Evolutionary conservation across 176 grass and related monocot genomes (phyloP).

Genomic region (Zoysia pacifica): DNA sequence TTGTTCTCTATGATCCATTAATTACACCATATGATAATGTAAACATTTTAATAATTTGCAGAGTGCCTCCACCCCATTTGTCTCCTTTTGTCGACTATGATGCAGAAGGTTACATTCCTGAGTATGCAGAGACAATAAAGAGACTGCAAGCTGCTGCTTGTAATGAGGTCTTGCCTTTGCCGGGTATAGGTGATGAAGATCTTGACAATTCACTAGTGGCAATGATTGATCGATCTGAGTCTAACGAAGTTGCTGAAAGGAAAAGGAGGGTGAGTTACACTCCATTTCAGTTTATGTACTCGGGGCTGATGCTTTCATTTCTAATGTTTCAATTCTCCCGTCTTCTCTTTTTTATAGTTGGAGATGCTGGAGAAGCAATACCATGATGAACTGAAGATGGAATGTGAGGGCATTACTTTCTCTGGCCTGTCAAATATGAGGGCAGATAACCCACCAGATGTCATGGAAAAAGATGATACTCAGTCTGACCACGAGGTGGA

Average conservation of each 20-base stretch:
- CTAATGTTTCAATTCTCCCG: constrained; percentile 10
- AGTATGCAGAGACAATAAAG: constrained; percentile 91
- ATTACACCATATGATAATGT: neutral
- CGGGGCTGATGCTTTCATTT: neutral
- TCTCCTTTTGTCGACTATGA: constrained; percentile 98
- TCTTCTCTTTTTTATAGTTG: constrained; percentile 47
- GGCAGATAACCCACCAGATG: constrained; percentile 2
- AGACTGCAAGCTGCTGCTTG: constrained; percentile 67
- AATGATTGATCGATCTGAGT: constrained; percentile 62
- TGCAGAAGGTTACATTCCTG: constrained; percentile 91
- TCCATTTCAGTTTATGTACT: constrained; percentile 20
- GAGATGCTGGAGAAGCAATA: constrained; percentile 80
- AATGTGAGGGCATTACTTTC: constrained; percentile 61
- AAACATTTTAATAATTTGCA: constrained; percentile 34
- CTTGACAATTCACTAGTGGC: constrained; percentile 54
- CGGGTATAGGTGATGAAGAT: constrained; percentile 80
- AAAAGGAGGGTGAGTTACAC: constrained; percentile 59
- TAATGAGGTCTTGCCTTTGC: constrained; percentile 87
- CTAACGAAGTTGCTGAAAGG: constrained; percentile 74
- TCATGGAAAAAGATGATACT: constrained; percentile 41
- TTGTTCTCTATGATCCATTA: neutral
- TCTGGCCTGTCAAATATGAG: constrained; percentile 65
- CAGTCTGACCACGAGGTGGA: constrained; percentile 15
- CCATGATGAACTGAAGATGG: constrained; percentile 89
- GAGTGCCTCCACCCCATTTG: constrained; percentile 91